Conservation (phyloP, 108 stramenopile species). For the Skeletonema tropicum region DNA sequence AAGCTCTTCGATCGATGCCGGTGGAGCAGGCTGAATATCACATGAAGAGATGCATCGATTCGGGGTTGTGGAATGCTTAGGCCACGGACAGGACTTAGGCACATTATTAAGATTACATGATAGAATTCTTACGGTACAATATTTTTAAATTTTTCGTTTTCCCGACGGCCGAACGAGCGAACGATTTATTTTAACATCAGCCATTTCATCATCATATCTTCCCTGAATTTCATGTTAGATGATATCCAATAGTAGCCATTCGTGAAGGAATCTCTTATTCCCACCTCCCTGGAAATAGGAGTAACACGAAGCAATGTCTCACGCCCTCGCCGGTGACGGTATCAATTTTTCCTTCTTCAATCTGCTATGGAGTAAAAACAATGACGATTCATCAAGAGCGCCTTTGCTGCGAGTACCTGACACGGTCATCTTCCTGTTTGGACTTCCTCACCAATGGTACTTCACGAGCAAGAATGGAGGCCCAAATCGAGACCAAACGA, state of each 20-base stretch:
- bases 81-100: no score
- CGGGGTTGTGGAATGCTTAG: constrained; percentile 90
- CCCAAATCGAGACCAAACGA: constrained; percentile 30
- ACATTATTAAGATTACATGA: background rate
- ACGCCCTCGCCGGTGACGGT: constrained; percentile 74
- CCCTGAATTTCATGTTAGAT: no score
- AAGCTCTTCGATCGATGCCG: constrained; percentile 77
- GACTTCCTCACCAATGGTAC: constrained; percentile 87
- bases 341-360: constrained; percentile 74
- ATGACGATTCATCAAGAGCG: background rate
- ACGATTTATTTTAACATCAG: no score
- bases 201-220: no score
- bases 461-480: constrained; percentile 74
- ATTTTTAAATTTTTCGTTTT: no score
- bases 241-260: no score
- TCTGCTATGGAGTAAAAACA: constrained; percentile 68
- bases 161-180: no score
- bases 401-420: constrained; percentile 67
- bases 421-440: constrained; percentile 84
- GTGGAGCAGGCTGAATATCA: constrained; percentile 91
- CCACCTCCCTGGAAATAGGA: background rate
- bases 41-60: constrained; percentile 95
- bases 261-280: background rate
- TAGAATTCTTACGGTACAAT: no score
- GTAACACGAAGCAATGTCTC: background rate